A percentile compares a stretch with the other conserved stretches of the same genome.
Evolutionary conservation across 2,329 filamentous ascomycete species (phyloP).

Genomic region (Emmonsiellopsis sp.): DNA sequence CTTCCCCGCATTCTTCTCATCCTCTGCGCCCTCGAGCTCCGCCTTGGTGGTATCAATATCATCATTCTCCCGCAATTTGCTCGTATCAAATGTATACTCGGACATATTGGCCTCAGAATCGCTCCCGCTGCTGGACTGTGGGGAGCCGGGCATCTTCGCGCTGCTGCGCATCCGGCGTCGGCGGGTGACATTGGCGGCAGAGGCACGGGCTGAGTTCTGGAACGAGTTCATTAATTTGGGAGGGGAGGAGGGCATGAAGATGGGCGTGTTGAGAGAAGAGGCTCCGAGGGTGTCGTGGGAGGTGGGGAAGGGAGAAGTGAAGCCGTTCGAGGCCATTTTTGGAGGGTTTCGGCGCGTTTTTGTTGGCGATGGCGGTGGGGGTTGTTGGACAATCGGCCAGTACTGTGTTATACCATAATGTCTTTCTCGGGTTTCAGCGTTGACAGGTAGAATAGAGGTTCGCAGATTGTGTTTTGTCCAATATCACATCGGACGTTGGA

Average conservation of each 20-base stretch:
- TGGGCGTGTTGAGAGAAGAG: constrained; percentile 29
- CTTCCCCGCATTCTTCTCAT: constrained; percentile 17
- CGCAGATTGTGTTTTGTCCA: neutral
- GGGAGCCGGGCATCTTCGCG: constrained; percentile 13
- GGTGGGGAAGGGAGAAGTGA: constrained; percentile 29
- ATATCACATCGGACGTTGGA: neutral
- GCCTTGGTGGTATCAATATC: constrained; percentile 8
- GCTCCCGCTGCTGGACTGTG: constrained; percentile 19
- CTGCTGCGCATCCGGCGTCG: constrained; percentile 1
- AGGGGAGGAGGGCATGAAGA: constrained; percentile 30
- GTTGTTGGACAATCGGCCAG: neutral
- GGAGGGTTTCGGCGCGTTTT: constrained; percentile 3
- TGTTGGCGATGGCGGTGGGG: too few relatives aligned
- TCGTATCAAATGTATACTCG: constrained; percentile 33
- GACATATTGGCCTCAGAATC: constrained; percentile 32
- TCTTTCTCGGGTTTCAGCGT: neutral
- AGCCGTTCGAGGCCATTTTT: constrained; percentile 30
- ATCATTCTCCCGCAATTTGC: constrained; percentile 24
- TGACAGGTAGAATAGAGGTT: too few relatives aligned
- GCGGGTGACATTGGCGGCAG: constrained; percentile 1
- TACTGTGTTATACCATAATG: neutral
- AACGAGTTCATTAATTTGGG: constrained; percentile 13
- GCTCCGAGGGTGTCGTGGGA: constrained; percentile 35
- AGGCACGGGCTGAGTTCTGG: constrained; percentile 1
- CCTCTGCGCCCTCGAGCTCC: constrained; percentile 15